Conservation (phyloP, 2,329 filamentous ascomycete species). For the Plenodomus lindquistii region DNA sequence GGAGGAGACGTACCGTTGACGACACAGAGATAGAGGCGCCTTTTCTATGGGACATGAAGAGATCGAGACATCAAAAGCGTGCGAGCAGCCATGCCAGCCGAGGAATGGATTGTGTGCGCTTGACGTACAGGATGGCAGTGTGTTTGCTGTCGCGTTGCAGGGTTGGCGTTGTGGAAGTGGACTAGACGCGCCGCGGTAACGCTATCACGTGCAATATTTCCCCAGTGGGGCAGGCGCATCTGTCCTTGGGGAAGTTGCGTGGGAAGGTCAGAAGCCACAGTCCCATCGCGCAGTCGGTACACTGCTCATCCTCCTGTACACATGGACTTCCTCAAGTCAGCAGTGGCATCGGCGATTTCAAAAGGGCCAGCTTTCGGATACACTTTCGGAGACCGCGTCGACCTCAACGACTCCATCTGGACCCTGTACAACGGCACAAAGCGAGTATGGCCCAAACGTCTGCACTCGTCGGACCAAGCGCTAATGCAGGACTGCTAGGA, state of each 20-base stretch:
- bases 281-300: neutral
- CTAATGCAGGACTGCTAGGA: slow-evolving; percentile 62
- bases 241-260: slow-evolving; percentile 16
- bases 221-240: slow-evolving; percentile 20
- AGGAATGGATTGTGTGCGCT: neutral
- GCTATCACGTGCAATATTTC: slow-evolving; percentile 12
- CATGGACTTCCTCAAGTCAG: slow-evolving; percentile 99
- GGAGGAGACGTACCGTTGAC: slow-evolving; percentile 7
- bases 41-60: slow-evolving; percentile 3
- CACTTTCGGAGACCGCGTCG: slow-evolving; percentile 87
- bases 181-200: slow-evolving; percentile 15
- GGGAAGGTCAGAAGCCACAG: neutral
- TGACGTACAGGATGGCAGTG: neutral
- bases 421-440: slow-evolving; percentile 93
- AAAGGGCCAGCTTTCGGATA: slow-evolving; percentile 94
- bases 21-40: neutral
- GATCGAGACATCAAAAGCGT: neutral
- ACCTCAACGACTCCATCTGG: slow-evolving; percentile 93
- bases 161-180: neutral
- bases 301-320: slow-evolving; percentile 4
- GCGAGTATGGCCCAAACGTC: slow-evolving; percentile 61
- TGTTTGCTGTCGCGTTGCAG: too few species aligned
- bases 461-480: slow-evolving; percentile 4
- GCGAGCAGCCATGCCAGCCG: slow-evolving; percentile 1
- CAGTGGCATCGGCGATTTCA: slow-evolving; percentile 93